Evolutionary conservation across 352 stramenopile species (phyloP).

Genomic region (Globisporangium megalacanthum): DNA sequence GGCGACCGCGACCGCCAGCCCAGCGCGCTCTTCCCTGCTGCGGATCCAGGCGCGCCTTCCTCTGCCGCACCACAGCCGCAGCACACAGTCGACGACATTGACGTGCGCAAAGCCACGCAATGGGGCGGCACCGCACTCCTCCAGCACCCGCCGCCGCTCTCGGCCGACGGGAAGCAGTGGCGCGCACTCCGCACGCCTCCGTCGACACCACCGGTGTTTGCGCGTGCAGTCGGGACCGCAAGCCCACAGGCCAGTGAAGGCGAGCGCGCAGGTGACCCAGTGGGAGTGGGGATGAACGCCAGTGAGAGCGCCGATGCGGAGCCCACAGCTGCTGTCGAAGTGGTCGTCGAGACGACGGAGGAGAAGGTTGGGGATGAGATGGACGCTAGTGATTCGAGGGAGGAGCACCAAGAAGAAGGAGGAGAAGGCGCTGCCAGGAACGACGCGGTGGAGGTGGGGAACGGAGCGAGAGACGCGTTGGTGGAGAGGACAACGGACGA

Average conservation of each 20-base stretch:
- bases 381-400: too few species aligned
- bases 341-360: too few species aligned
- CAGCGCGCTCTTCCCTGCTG: too few species aligned
- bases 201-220: neutral
- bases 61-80: neutral
- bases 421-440: too few species aligned
- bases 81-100: slow-evolving; percentile 22
- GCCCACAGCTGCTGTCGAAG: too few species aligned
- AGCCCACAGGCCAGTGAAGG: neutral
- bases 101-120: slow-evolving; percentile 17
- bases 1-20: neutral
- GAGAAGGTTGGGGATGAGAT: too few species aligned
- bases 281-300: neutral
- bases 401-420: too few species aligned
- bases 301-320: too few species aligned
- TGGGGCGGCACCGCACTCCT: slow-evolving; percentile 3
- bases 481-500: too few species aligned
- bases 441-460: too few species aligned
- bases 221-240: neutral
- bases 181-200: neutral
- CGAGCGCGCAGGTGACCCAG: neutral
- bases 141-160: slow-evolving; percentile 17
- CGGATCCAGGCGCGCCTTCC: neutral
- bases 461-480: too few species aligned
- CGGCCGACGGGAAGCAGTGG: slow-evolving; percentile 15